Percentiles rank a stretch among this genome's conserved stretches.
Conservation (phyloP, 2,329 filamentous ascomycete genomes). For the Colletotrichum zoysiae region DNA sequence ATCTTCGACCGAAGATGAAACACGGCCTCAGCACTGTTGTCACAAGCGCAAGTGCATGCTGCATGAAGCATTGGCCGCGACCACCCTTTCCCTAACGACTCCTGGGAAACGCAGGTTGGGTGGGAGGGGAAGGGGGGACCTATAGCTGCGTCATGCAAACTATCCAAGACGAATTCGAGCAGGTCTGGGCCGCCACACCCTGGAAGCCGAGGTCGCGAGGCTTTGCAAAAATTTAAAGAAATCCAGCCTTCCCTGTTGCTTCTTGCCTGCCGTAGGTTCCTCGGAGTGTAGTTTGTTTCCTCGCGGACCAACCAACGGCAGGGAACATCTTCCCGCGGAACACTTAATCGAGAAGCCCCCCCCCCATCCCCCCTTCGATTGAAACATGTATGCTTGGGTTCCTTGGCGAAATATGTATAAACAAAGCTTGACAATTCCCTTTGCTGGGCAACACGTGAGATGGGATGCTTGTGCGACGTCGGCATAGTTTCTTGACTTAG, state of each 20-base stretch:
- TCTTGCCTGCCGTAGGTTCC: background rate
- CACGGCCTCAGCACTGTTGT: slow-evolving; percentile 35
- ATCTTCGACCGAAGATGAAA: slow-evolving; percentile 37
- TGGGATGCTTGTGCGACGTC: slow-evolving; percentile 40
- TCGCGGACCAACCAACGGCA: background rate
- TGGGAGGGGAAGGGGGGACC: slow-evolving; percentile 11
- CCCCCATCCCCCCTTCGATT: background rate
- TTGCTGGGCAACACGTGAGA: background rate
- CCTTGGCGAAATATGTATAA: slow-evolving; percentile 13
- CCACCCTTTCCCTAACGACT: background rate
- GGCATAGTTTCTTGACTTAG: slow-evolving; percentile 35
- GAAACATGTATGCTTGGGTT: background rate
- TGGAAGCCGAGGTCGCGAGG: slow-evolving; percentile 8
- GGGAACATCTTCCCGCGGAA: background rate
- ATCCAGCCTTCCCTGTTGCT: background rate
- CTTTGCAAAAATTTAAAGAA: background rate
- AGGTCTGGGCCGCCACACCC: slow-evolving; percentile 2
- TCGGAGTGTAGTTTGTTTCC: background rate
- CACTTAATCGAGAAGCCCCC: no score
- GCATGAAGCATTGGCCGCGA: slow-evolving; percentile 37
- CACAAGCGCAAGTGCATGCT: slow-evolving; percentile 27
- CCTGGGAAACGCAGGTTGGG: slow-evolving; percentile 28
- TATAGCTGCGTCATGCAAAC: slow-evolving; percentile 29
- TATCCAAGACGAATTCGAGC: slow-evolving; percentile 5
- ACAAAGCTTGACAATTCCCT: slow-evolving; percentile 10